Base-by-base conservation (phyloP, 352 stramenopile species). In the Globisporangium polare region DNA sequence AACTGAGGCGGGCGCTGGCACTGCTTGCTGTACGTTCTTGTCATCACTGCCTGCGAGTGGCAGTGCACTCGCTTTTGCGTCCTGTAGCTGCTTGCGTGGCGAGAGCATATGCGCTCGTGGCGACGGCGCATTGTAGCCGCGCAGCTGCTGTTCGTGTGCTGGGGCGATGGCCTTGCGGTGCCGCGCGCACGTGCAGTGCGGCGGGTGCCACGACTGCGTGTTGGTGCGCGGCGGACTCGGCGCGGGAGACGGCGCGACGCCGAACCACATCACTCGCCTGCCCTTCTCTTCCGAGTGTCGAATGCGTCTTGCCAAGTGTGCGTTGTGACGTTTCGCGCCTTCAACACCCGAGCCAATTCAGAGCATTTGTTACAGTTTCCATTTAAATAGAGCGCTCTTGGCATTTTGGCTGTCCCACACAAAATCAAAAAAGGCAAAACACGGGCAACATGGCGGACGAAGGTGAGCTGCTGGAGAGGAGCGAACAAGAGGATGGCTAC, bases 261-360 rank as follows among this genome's bases (percentile, higher is more conserved):
- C 78, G 57, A 90, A 88, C 78, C 80, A 90, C 80, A 90, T 90
- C n/a, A 24, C 9, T n/a, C 20, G 20, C 29, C 18, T 55, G 4
- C 18, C 4, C 18, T 18, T n/a, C n/a, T 24, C 22, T 13, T 18
- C 24, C 49, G 7, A 46, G 41, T 46, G 37, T 43, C 13, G 37
- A 39, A 12, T 18, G 9, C 33, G 12, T 17, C 9, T 15, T 8
- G 17, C 6, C 41, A 46, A 46, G 18, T n/a, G 17, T 46, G n/a
- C n/a, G 8, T 8, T 10, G 41, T 47, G 41, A 22, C 41, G 17
- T 47, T 47, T 24, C 29, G 29, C 18, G 35, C 39, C 53, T 37
- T 50, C 27, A 53, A 61, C 13, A 5, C 18, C 49, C 9, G 4
- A 33, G 29, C 29, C 29, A 33, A 33, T 33, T 0, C 29, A 33